Evolutionary conservation across 2,329 filamentous ascomycete species (phyloP), one percentile per base, ranked within the genome.

Genomic region (Diaporthe aspalathi): DNA sequence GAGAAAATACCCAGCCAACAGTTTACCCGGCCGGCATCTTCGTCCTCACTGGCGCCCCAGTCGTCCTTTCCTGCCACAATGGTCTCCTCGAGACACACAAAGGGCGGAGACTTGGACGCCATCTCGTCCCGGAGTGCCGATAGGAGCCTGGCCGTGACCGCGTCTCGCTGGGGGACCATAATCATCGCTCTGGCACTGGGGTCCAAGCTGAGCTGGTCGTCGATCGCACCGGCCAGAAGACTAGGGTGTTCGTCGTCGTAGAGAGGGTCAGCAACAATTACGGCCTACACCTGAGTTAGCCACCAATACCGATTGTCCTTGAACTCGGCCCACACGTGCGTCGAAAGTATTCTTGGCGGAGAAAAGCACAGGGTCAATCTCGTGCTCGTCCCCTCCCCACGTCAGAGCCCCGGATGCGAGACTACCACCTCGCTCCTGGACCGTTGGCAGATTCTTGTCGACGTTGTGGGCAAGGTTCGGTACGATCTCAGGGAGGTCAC

Each of bases 251-350:
- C 88, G 62, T 94, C 88, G 56, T 95, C 94, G 81, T 98, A 98
- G 24, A 99, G 84, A 0, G 94, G 89, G 80, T 99, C 96, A 3
- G 95, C 94, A 2, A 90, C 94, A 3, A 99, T 86, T 53, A 98
- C 90, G 68, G 97, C 83, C 85, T 92, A 79, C 40, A 40, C n/a
- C 22, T 24, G 47, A 67, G 24, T 57, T 20, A 47, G 70, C 65
- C 67, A 73, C 52, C 67, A 32, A 60, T 40, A 72, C 60, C 75
- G 56, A 29, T 60, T 72, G 40, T 70, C 17, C 62, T 24, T 1
- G 11, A 47, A 24, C 24, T 43, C 73, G 53, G 9, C 69, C 53
- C 22, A 3, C 12, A 75, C 78, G 73, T 74, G 87, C 85, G 77
- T 87, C 83, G 76, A 91, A 92, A 40, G 87, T 83, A 54, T 85